Evolutionary conservation across 2,329 filamentous ascomycete species (phyloP).

Genomic region (Leptographium lundbergii): DNA sequence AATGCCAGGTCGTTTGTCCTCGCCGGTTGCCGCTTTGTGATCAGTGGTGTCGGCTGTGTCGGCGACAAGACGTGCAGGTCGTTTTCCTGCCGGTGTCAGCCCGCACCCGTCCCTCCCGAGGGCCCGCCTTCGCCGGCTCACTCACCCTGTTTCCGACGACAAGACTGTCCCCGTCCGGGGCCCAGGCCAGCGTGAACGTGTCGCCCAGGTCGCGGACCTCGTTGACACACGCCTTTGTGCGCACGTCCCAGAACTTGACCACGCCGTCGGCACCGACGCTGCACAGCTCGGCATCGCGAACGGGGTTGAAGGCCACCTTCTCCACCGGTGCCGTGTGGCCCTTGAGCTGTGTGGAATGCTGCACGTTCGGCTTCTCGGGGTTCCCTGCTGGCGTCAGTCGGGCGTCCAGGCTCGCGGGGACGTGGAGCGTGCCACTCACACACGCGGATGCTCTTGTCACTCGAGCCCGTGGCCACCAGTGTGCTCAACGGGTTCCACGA

Average conservation of each 20-base stretch:
- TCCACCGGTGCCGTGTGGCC: conserved; percentile 55
- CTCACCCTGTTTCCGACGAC: conserved; percentile 47
- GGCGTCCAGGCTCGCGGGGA: background rate
- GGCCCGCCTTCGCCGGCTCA: background rate
- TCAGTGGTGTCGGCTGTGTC: conserved; percentile 39
- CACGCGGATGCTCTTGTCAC: conserved; percentile 58
- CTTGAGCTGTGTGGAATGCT: conserved; percentile 63
- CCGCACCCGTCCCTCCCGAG: background rate
- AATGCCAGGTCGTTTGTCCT: conserved; percentile 65
- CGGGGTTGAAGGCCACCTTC: conserved; percentile 66
- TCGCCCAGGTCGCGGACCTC: conserved; percentile 55
- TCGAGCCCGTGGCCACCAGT: conserved; percentile 69
- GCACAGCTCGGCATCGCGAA: conserved; percentile 64
- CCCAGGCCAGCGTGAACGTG: conserved; percentile 62
- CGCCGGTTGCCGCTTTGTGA: conserved; percentile 45
- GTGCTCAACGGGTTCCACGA: conserved; percentile 82
- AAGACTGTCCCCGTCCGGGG: conserved; percentile 55
- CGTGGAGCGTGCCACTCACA: conserved; percentile 34
- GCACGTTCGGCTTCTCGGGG: conserved; percentile 60
- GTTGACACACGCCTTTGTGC: conserved; percentile 57
- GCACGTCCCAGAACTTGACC: conserved; percentile 69
- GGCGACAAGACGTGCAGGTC: conserved; percentile 51
- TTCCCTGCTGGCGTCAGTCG: conserved; percentile 40
- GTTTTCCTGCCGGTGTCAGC: conserved; percentile 34
- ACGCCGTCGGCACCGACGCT: conserved; percentile 63